These are phyloP conservation scores for Phytophthora palmivora DNA, from an alignment of 352 stramenopile genomes.

Conservation along the genomic window DNA sequence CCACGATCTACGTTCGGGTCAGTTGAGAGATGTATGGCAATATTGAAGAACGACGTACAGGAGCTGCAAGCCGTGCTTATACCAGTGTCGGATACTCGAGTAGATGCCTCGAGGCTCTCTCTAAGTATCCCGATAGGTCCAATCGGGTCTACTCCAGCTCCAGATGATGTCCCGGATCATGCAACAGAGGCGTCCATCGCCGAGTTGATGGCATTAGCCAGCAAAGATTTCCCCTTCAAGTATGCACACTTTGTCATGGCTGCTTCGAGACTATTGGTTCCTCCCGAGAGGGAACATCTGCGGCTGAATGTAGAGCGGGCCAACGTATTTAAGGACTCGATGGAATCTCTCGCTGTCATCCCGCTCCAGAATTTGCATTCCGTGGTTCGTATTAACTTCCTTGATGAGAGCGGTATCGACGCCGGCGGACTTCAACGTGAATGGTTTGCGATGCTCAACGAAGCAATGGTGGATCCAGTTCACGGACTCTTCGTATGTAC, in stretches of 20 bases:
- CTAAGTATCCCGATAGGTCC: background rate
- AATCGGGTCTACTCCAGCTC: background rate
- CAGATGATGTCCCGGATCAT: background rate
- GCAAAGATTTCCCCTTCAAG: slow-evolving; percentile 36
- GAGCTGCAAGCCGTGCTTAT: slow-evolving; percentile 3
- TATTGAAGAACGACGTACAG: background rate
- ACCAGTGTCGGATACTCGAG: background rate
- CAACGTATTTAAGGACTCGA: slow-evolving; percentile 39
- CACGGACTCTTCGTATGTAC: no score
- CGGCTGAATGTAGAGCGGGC: slow-evolving; percentile 35
- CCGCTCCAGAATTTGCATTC: slow-evolving; percentile 35
- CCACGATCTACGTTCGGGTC: background rate
- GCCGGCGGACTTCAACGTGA: slow-evolving; percentile 50
- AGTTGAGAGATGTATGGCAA: slow-evolving; percentile 5
- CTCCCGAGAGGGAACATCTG: slow-evolving; percentile 31
- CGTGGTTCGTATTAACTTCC: slow-evolving; percentile 60
- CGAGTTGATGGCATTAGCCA: slow-evolving; percentile 17
- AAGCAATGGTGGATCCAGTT: no score
- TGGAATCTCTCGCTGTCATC: slow-evolving; percentile 43
- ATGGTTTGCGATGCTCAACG: no score
- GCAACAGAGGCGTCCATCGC: background rate
- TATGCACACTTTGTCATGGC: slow-evolving; percentile 43
- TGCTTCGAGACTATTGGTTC: slow-evolving; percentile 22
- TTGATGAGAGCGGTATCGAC: slow-evolving; percentile 65
- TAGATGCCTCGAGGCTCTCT: slow-evolving; percentile 4